Evolutionary conservation across 176 grass and related monocot species (phyloP).

Genomic region (Oryza punctata): DNA sequence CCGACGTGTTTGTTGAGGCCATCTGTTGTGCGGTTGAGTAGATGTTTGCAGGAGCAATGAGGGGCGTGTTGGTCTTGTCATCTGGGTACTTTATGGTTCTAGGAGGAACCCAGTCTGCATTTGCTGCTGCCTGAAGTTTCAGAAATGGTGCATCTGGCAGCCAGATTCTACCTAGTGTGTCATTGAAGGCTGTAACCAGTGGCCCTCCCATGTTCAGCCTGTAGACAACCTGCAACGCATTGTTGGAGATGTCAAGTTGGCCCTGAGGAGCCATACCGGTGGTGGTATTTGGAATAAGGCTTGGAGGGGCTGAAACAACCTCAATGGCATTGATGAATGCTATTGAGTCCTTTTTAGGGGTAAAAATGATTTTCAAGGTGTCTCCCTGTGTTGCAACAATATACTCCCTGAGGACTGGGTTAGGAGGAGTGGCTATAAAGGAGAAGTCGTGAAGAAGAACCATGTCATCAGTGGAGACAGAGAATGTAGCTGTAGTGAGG

Average conservation of each 20-base stretch:
- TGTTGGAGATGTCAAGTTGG: conserved; percentile 61
- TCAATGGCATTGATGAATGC: conserved; percentile 97
- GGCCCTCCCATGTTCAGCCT: conserved; percentile 77
- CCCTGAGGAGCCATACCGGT: conserved; percentile 41
- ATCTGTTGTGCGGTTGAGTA: conserved; percentile 81
- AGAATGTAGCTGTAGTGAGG: conserved; percentile 79
- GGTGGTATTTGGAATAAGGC: conserved; percentile 71
- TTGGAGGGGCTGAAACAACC: conserved; percentile 62
- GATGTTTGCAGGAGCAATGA: conserved; percentile 71
- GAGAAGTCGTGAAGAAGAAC: conserved; percentile 96
- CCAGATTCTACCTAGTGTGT: conserved; percentile 78
- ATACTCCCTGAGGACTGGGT: conserved; percentile 74
- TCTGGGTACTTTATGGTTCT: conserved; percentile 78
- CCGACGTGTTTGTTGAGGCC: conserved; percentile 60
- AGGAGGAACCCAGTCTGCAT: conserved; percentile 55
- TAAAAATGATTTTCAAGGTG: conserved; percentile 69
- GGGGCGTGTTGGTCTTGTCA: conserved; percentile 57
- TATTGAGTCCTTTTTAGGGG: conserved; percentile 66
- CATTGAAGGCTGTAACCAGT: conserved; percentile 59
- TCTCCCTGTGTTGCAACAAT: conserved; percentile 51
- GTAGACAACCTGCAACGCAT: conserved; percentile 78
- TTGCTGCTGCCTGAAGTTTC: conserved; percentile 58
- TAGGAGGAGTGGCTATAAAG: conserved; percentile 48
- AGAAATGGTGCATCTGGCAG: conserved; percentile 66
- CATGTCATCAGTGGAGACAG: conserved; percentile 62